Conservation (phyloP, 2,329 filamentous ascomycete genomes). For the Metarhizium brunneum region DNA sequence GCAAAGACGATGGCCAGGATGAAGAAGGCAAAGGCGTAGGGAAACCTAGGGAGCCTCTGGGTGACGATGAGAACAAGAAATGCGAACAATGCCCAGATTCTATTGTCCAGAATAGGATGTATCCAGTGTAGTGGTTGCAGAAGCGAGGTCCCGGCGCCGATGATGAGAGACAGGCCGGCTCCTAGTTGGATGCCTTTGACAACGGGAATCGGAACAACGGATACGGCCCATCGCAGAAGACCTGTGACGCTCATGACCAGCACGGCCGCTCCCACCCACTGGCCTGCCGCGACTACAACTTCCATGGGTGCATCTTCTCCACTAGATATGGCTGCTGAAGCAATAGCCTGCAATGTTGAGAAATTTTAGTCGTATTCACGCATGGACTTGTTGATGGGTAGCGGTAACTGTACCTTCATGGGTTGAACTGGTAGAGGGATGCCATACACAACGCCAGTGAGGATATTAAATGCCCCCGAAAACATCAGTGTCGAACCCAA, state of each 20-base stretch:
- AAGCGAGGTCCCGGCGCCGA: conserved; percentile 64
- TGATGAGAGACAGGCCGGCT: conserved; percentile 72
- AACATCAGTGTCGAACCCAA: conserved; percentile 80
- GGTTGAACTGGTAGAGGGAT: conserved; percentile 88
- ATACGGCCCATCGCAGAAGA: conserved; percentile 62
- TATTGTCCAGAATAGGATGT: conserved; percentile 63
- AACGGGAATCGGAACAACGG: conserved; percentile 73
- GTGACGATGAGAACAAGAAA: conserved; percentile 64
- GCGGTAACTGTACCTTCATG: conserved; percentile 44
- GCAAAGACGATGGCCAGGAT: conserved; percentile 59
- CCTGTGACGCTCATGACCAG: conserved; percentile 72
- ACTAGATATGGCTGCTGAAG: conserved; percentile 73
- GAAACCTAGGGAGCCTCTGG: conserved; percentile 55
- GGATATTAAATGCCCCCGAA: conserved; percentile 76
- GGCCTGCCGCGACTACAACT: conserved; percentile 72
- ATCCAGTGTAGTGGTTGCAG: conserved; percentile 62
- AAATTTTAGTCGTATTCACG: neutral
- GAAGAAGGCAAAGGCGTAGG: conserved; percentile 71
- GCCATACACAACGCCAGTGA: conserved; percentile 75
- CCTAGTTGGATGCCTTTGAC: conserved; percentile 94
- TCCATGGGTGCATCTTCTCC: conserved; percentile 37
- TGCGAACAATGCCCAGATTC: conserved; percentile 64
- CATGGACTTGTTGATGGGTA: neutral
- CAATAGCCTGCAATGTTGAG: conserved; percentile 55
- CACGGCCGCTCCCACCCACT: conserved; percentile 63